A percentile compares a stretch with the other conserved stretches of the same genome.
These are phyloP conservation scores for Gossypium lobatum DNA, from an alignment of 441 rosid species.

Conservation along the genomic window DNA sequence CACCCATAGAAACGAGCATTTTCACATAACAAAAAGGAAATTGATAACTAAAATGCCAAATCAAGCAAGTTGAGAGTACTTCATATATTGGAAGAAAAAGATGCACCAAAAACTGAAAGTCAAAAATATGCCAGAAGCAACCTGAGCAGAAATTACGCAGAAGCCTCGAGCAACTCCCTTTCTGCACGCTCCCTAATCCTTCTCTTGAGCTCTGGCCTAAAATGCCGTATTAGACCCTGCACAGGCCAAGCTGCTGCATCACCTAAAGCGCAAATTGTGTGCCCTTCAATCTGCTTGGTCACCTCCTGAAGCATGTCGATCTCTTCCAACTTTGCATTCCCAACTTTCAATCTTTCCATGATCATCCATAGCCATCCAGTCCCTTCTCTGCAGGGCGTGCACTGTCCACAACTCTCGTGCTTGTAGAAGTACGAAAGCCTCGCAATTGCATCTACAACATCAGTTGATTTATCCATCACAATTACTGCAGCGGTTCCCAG, in stretches of 20 bases:
- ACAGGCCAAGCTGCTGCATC: constrained; percentile 99
- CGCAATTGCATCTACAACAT: too few species aligned
- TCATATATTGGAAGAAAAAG: neutral
- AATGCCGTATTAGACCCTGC: constrained; percentile 31
- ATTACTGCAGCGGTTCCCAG: neutral
- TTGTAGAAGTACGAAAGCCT: neutral
- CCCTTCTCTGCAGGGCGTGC: neutral
- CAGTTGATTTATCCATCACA: too few species aligned
- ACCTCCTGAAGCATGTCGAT: constrained; percentile 34
- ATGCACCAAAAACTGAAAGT: neutral
- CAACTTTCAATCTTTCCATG: constrained; percentile 91
- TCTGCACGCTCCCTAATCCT: too few species aligned
- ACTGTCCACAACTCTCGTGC: neutral
- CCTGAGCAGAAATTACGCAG: too few species aligned
- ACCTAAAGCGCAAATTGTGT: constrained; percentile 97
- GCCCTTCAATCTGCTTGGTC: constrained; percentile 95
- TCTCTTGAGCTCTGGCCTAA: too few species aligned
- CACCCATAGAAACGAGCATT: too few species aligned
- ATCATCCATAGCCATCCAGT: constrained; percentile 55
- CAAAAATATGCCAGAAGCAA: neutral
- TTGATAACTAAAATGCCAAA: neutral
- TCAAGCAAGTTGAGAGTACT: neutral
- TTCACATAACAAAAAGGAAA: neutral
- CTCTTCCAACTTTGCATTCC: too few species aligned
- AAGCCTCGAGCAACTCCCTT: too few species aligned